A percentile compares a stretch with the other conserved stretches of the same genome.
Evolutionary conservation across 257 asterid species (phyloP).

Genomic region (Linaria vulgaris): DNA sequence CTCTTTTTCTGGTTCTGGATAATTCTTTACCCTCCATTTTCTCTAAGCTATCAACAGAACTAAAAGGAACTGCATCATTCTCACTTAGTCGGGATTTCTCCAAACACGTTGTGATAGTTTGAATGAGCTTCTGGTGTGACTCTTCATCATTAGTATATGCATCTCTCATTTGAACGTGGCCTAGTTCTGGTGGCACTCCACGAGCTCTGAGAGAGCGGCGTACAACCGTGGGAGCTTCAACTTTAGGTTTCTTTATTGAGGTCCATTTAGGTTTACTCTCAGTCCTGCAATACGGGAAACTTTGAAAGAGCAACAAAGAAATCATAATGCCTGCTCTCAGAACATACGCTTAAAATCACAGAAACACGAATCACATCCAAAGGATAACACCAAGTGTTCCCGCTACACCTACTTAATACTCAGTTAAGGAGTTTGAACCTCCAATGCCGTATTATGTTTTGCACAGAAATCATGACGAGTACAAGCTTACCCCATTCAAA

Average conservation of each 20-base stretch:
- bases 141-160: no score
- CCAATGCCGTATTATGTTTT: no score
- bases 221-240: conserved; percentile 58
- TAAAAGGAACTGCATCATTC: conserved; percentile 9
- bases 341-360: no score
- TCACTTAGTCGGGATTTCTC: conserved; percentile 26
- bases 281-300: conserved; percentile 51
- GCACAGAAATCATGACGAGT: no score
- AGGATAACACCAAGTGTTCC: no score
- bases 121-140: conserved; percentile 39
- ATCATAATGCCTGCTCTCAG: not conserved
- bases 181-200: conserved; percentile 71
- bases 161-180: conserved; percentile 57
- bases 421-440: no score
- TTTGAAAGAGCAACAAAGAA: conserved; percentile 7
- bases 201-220: conserved; percentile 86
- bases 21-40: no score
- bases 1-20: no score
- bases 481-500: no score
- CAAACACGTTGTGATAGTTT: conserved; percentile 34
- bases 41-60: conserved; percentile 20
- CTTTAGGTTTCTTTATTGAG: conserved; percentile 58
- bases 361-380: no score
- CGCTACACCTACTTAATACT: no score
- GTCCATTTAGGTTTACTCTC: conserved; percentile 54